Evolutionary conservation across 306 rosid species (phyloP).

Genomic region (Parietaria judaica): DNA sequence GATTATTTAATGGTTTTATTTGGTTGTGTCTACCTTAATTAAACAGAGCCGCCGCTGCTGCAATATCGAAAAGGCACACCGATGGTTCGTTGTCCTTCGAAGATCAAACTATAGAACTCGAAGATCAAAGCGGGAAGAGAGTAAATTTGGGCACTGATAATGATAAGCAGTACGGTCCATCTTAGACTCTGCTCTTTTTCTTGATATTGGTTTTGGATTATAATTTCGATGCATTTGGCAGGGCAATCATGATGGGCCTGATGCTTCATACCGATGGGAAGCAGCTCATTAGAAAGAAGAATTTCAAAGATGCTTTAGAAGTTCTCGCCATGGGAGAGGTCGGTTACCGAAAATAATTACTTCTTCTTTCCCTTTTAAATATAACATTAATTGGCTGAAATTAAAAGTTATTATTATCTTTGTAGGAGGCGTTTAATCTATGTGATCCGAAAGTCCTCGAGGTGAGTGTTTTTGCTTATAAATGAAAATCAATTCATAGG

Average conservation of each 20-base stretch:
- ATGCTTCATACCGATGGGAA: slow-evolving; percentile 87
- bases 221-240: slow-evolving; percentile 30
- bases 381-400: too few species aligned
- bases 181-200: slow-evolving; percentile 7
- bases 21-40: slow-evolving; percentile 6
- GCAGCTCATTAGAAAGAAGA: slow-evolving; percentile 43
- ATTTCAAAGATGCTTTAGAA: slow-evolving; percentile 74
- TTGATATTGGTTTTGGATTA: slow-evolving; percentile 17
- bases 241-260: slow-evolving; percentile 95
- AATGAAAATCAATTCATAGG: neutral
- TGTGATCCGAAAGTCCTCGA: slow-evolving; percentile 71
- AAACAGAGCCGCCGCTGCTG: slow-evolving; percentile 63
- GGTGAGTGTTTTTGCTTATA: slow-evolving; percentile 41
- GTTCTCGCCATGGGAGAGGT: slow-evolving; percentile 92
- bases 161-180: slow-evolving; percentile 56
- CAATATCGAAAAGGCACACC: slow-evolving; percentile 59
- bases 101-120: slow-evolving; percentile 70
- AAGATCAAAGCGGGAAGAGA: slow-evolving; percentile 84
- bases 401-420: neutral
- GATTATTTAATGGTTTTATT: too few species aligned
- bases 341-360: slow-evolving; percentile 15
- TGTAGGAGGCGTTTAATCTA: slow-evolving; percentile 82
- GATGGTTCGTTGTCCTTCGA: slow-evolving; percentile 76
- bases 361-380: neutral
- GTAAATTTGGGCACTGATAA: slow-evolving; percentile 67